Evolutionary conservation across 78 protist species (phyloP), one percentile per base, ranked within the genome.

Genomic region (Bodo saltans): DNA sequence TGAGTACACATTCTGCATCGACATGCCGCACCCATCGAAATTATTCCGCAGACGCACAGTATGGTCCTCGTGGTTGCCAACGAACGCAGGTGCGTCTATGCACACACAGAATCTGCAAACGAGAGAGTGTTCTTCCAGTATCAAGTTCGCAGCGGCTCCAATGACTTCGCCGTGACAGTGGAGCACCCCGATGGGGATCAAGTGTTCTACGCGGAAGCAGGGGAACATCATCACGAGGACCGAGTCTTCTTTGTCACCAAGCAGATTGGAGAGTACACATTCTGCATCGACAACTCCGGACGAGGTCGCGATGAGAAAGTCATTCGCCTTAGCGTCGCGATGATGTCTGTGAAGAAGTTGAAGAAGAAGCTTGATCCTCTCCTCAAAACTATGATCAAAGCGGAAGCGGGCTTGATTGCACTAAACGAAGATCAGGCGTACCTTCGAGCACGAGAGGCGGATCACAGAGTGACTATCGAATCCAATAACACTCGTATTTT

Each of bases 401-500:
- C 17, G 40, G 41, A 33, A 4, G 40, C 8, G 39, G 37, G 21
- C 47, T 34, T 25, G 11, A 23, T 32, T 21, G 68, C 29, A 28
- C 86, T 67, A 30, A 47, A 38, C 26, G 39, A 72, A 8, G 76
- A 38, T 2, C 29, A 23, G 42, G 12, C 37, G 76, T 26, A 72
- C 39, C 76, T 26, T 32, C 2, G n/a, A 41, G 21, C 26, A 1
- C 76, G 11, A 35, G 28, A 72, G 76, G 34, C 38, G 42, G 11
- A 25, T 12, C 37, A 8, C 76, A 23, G 88, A 26, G 60, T 32
- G 17, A 89, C 92, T 41, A 79, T 92, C 88, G 90, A 92, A 73
- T 37, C 52, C n/a, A 85, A 11, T 30, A 75, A 38, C 68, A n/a
- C 42, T 3, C 42, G 52, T 35, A 53, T 27, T 29, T 8, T 37